Conservation (phyloP, 306 rosid species). For the Medicago lupulina region DNA sequence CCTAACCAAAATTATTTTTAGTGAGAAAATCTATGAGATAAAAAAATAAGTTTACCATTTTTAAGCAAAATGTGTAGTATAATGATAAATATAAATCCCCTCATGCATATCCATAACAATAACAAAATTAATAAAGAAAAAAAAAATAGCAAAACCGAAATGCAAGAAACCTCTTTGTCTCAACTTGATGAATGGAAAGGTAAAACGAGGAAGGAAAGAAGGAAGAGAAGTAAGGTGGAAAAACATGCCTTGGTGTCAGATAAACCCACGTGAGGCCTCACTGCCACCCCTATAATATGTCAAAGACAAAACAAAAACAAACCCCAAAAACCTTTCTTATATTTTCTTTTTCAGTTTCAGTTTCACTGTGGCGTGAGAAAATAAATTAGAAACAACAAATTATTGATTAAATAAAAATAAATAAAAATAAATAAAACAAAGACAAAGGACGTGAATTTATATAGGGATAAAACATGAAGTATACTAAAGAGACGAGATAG, state of each 20-base stretch:
- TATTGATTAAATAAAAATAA: too few relatives aligned
- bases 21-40: too few relatives aligned
- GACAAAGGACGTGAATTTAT: conserved; percentile 31
- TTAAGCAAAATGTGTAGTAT: too few relatives aligned
- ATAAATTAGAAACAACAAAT: conserved; percentile 7
- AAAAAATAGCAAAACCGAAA: conserved; percentile 49
- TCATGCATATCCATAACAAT: background rate
- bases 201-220: conserved; percentile 50
- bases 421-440: background rate
- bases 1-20: too few relatives aligned
- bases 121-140: too few relatives aligned
- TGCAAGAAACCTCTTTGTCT: conserved; percentile 58
- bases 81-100: background rate
- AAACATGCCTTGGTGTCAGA: conserved; percentile 62
- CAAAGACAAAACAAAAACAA: conserved; percentile 41
- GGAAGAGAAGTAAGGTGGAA: conserved; percentile 53
- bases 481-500: conserved; percentile 41
- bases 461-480: conserved; percentile 43
- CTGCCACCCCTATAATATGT: conserved; percentile 30
- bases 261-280: conserved; percentile 56
- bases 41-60: too few relatives aligned
- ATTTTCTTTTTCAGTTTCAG: conserved; percentile 3
- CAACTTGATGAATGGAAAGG: conserved; percentile 54
- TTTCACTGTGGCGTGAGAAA: conserved; percentile 39
- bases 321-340: background rate